Base-by-base conservation (phyloP, 1,139 yeast species). In the Blastobotrys apis region DNA sequence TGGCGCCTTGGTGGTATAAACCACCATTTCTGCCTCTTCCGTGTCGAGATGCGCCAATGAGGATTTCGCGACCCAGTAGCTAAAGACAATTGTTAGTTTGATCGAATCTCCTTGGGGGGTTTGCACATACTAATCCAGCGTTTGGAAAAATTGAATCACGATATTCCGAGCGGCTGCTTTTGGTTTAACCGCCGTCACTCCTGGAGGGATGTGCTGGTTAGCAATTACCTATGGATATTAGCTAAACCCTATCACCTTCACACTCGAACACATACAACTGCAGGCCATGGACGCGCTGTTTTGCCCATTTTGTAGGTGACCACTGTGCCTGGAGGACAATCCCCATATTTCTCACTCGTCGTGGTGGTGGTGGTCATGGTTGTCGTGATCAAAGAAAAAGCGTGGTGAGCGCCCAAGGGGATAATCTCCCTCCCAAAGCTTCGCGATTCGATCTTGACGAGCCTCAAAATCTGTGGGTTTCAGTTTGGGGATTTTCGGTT, bases 271-370 rank as follows among this genome's bases (percentile, higher is more conserved):
- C 36, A 33, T 33, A 33, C 36, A 8, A 35, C 16, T 8, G 44
- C 44, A 2, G 44, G 44, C 44, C 44, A 41, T 5, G 39, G 32
- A n/a, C n/a, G n/a, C 19, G 34, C 22, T 8, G 22, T 17, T 31
- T 23, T 34, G 13, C 44, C 44, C 12, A 41, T 23, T 30, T 41
- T 41, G 23, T 34, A 41, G 5, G 33, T 27, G 25, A 30, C 25
- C 15, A 41, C 9, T 5, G 34, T 30, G 2, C 44, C 44, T 17
- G 44, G 44, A 12, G 19, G 5, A 25, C 16, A 41, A 3, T 30
- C 17, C 30, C 44, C 44, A 30, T 34, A 41, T n/a, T 21, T 25
- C 20, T 33, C 25, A 6, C 15, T 29, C 32, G 13, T 29, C n/a
- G n/a, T n/a, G n/a, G n/a, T n/a, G n/a, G n/a, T n/a, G n/a, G n/a